These are phyloP conservation scores for Yamadazyma scolyti DNA, from an alignment of 805 yeast genomes.

Conservation along the genomic window DNA sequence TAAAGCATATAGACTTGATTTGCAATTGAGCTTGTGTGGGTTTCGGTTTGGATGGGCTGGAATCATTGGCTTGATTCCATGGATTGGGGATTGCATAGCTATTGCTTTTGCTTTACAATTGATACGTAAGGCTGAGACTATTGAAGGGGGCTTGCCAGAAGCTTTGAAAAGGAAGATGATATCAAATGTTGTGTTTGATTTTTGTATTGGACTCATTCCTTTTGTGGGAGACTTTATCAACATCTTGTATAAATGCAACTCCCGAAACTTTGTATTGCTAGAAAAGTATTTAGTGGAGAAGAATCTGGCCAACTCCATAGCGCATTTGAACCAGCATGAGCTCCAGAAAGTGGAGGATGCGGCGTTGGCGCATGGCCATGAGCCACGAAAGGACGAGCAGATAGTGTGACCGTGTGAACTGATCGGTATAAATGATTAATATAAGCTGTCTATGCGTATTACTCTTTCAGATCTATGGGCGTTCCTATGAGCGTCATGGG, in stretches of 20 bases:
- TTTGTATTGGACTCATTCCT: slow-evolving; percentile 53
- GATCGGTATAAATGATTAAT: too few species aligned
- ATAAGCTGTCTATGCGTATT: too few species aligned
- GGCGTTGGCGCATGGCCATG: slow-evolving; percentile 1
- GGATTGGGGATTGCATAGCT: slow-evolving; percentile 36
- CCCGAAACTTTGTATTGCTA: slow-evolving; percentile 61
- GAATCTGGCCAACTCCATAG: slow-evolving; percentile 13
- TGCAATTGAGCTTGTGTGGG: slow-evolving; percentile 38
- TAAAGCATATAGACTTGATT: slow-evolving; percentile 36
- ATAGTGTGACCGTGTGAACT: slow-evolving; percentile 6
- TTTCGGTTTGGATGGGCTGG: slow-evolving; percentile 42
- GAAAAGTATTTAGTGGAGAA: slow-evolving; percentile 35
- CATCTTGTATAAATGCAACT: slow-evolving; percentile 72
- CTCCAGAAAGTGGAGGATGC: slow-evolving; percentile 4
- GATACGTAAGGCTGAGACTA: slow-evolving; percentile 25
- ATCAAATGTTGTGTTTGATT: slow-evolving; percentile 37
- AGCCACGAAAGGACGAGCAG: slow-evolving; percentile 6
- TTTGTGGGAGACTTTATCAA: slow-evolving; percentile 69
- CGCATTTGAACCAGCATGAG: slow-evolving; percentile 4
- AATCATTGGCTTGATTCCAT: slow-evolving; percentile 37
- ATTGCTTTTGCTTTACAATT: slow-evolving; percentile 26
- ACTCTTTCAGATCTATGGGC: too few species aligned
- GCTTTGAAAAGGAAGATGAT: slow-evolving; percentile 29
- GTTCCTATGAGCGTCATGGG: too few species aligned
- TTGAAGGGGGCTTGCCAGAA: slow-evolving; percentile 38